phyloP scores from a whole-genome alignment of 2,329 filamentous ascomycete genomes.

The Hawksworthiomyces lignivorus region DNA sequence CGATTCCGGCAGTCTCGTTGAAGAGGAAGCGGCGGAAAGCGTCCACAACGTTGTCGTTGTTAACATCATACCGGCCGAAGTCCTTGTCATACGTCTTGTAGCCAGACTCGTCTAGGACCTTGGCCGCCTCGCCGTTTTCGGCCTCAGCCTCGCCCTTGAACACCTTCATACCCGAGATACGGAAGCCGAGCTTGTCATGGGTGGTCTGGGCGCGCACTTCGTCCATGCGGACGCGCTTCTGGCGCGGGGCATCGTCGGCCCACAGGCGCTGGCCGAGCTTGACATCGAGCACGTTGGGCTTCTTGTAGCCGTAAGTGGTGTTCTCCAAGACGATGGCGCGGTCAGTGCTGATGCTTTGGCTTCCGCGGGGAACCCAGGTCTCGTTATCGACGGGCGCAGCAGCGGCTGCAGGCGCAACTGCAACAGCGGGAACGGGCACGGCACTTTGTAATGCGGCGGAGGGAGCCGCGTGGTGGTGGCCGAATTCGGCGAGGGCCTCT shows the following conservation, averaged over 20 bases:
- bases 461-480: background rate
- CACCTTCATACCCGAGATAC: conserved; percentile 58
- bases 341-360: conserved; percentile 63
- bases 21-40: conserved; percentile 52
- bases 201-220: conserved; percentile 52
- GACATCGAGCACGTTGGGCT: conserved; percentile 85
- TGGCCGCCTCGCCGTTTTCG: conserved; percentile 30
- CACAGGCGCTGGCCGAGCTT: conserved; percentile 84
- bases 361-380: conserved; percentile 42
- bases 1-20: conserved; percentile 49
- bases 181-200: conserved; percentile 52
- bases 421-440: conserved; percentile 3
- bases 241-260: conserved; percentile 60
- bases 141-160: conserved; percentile 43
- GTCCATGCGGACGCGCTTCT: conserved; percentile 54
- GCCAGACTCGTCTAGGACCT: conserved; percentile 42
- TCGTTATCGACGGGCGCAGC: conserved; percentile 18
- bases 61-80: conserved; percentile 48
- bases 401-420: background rate
- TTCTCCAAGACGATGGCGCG: conserved; percentile 81
- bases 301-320: conserved; percentile 68
- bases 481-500: conserved; percentile 24
- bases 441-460: conserved; percentile 14
- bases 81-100: conserved; percentile 58
- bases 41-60: conserved; percentile 44